Conservation (phyloP, 345 rosid genomes). For the Limnanthes douglasii region DNA sequence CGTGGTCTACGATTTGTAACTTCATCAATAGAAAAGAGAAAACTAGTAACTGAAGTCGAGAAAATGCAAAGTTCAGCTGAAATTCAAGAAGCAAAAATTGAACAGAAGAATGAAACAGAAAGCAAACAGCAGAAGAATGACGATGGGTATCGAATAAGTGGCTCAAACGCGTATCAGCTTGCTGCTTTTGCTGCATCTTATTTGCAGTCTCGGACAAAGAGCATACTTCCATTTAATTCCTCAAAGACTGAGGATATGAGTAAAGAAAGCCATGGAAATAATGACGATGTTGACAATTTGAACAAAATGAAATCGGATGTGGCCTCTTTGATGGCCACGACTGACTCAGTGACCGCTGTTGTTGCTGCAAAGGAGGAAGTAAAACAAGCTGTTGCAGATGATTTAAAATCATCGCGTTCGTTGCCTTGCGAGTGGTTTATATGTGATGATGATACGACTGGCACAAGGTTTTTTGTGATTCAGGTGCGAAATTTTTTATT, state of each 20-base stretch:
- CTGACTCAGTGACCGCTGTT: constrained; percentile 93
- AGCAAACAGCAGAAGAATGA: constrained; percentile 15
- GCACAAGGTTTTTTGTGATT: constrained; percentile 74
- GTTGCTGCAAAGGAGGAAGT: constrained; percentile 93
- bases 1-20: constrained; percentile 47
- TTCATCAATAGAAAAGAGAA: constrained; percentile 53
- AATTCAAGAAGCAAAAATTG: constrained; percentile 17
- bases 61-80: constrained; percentile 21
- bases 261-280: constrained; percentile 8
- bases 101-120: constrained; percentile 11
- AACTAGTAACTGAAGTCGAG: constrained; percentile 17
- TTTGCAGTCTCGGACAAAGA: constrained; percentile 52
- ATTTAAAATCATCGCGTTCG: constrained; percentile 47
- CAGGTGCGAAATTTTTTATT: constrained; percentile 44
- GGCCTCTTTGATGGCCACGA: constrained; percentile 69
- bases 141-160: constrained; percentile 28
- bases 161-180: constrained; percentile 60
- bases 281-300: constrained; percentile 10
- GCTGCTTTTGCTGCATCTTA: constrained; percentile 87
- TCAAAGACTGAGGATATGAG: constrained; percentile 15
- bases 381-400: constrained; percentile 96
- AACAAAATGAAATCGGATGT: constrained; percentile 22
- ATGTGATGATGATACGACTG: constrained; percentile 64
- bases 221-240: constrained; percentile 41
- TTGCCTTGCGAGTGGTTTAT: constrained; percentile 96